Evolutionary conservation across 176 grass and related monocot species (phyloP).

Genomic region (Bothriochloa decipiens): DNA sequence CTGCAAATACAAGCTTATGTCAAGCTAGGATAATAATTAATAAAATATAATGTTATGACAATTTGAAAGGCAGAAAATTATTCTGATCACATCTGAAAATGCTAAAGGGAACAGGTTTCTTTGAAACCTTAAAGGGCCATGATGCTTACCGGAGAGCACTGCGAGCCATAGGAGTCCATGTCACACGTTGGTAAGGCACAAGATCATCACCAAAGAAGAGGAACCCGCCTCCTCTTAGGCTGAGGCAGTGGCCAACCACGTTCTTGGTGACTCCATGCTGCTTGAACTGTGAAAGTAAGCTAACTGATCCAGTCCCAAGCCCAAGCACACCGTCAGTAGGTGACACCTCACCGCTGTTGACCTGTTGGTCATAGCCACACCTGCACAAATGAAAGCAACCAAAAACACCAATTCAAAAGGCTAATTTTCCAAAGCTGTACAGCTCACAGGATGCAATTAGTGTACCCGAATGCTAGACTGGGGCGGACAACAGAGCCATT

Average conservation of each 20-base stretch:
- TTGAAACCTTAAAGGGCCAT: background rate
- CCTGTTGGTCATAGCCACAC: conserved; percentile 88
- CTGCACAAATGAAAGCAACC: conserved; percentile 45
- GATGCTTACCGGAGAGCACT: conserved; percentile 53
- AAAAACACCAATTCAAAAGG: conserved; percentile 4
- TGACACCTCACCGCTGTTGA: conserved; percentile 41
- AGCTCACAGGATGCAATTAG: conserved; percentile 13
- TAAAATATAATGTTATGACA: conserved; percentile 31
- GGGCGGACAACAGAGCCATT: conserved; percentile 69
- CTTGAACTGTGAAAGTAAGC: conserved; percentile 85
- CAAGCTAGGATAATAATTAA: conserved; percentile 60
- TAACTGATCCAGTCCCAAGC: conserved; percentile 74
- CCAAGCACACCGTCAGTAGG: conserved; percentile 85
- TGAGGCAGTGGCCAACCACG: conserved; percentile 90
- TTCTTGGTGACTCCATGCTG: conserved; percentile 84
- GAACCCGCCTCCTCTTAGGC: conserved; percentile 75
- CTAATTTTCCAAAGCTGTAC: conserved; percentile 5
- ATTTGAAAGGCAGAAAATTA: conserved; percentile 15
- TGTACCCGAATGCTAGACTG: conserved; percentile 76
- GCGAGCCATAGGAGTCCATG: conserved; percentile 73
- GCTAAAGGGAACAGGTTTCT: background rate
- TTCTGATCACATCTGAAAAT: background rate
- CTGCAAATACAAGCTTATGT: conserved; percentile 45
- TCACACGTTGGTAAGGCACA: conserved; percentile 66
- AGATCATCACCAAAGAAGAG: conserved; percentile 95